Evolutionary conservation across 78 protist species (phyloP).

Genomic region (Salpingoeca rosetta): DNA sequence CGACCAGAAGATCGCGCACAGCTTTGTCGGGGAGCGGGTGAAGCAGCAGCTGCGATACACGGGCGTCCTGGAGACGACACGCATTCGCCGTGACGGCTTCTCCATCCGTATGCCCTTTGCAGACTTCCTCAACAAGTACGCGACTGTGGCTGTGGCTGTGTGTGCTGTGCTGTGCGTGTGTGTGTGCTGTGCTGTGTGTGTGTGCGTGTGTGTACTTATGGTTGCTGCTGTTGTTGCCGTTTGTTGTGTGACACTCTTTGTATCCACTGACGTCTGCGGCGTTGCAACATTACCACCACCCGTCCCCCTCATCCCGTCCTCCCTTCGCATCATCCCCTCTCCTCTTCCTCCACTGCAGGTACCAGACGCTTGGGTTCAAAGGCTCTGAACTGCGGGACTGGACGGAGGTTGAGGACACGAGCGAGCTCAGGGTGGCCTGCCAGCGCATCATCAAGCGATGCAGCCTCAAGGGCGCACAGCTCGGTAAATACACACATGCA

Average conservation of each 20-base stretch:
- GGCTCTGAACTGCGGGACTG: neutral
- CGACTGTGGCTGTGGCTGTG: neutral
- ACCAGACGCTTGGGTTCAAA: neutral
- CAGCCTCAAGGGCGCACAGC: neutral
- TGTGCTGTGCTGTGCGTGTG: neutral
- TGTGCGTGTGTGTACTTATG: neutral
- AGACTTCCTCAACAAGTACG: conserved; percentile 1
- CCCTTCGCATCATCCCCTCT: too few relatives aligned
- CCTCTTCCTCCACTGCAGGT: too few relatives aligned
- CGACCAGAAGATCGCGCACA: conserved; percentile 28
- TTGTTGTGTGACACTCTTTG: too few relatives aligned
- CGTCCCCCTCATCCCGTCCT: too few relatives aligned
- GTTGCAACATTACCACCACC: too few relatives aligned
- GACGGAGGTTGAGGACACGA: neutral
- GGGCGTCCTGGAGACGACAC: conserved; percentile 70
- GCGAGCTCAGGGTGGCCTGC: neutral
- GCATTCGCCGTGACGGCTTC: conserved; percentile 57
- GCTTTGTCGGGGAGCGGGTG: conserved; percentile 8
- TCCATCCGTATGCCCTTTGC: conserved; percentile 20
- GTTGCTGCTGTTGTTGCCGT: too few relatives aligned
- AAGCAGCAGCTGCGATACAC: conserved; percentile 56
- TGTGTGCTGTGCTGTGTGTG: neutral
- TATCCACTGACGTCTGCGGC: too few relatives aligned
- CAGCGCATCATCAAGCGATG: neutral
- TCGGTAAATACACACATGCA: too few relatives aligned